Evolutionary conservation across 352 stramenopile genomes (phyloP), one percentile per base, ranked within the genome.

Genomic region (Globisporangium radiosum): DNA sequence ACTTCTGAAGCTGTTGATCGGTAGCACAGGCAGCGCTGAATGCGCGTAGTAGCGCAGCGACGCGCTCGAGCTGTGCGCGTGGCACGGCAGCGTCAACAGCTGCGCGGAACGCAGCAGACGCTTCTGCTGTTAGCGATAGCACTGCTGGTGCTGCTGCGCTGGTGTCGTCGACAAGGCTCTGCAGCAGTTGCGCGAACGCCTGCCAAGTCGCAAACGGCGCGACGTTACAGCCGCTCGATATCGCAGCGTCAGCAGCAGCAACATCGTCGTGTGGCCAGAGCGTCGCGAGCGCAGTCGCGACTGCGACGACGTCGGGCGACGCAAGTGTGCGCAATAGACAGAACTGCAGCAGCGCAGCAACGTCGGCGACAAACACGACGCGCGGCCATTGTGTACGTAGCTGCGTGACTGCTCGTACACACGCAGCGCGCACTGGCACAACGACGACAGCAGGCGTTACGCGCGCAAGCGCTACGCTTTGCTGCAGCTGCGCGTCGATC

Each of bases 341-440:
- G 53, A 80, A 88, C 3, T 64, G 52, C 37, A 87, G 55, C 50
- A 88, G 62, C 36, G 76, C 71, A 37, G 76, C 60, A n/a, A 88
- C 71, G 36, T 82, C 66, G 8, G 39, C 62, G 39, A 82, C 59
- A 37, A 79, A 86, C 7, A 68, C 57, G 40, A 80, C 55, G 37
- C 55, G 69, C 37, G 74, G 72, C 65, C 74, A 77, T 5, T 54
- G 70, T 11, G 47, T 56, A 5, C 69, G 76, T 14, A 88, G 56
- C 53, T 88, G 69, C 3, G 68, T 66, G 13, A 73, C 62, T 1
- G 78, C 74, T 8, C 78, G 76, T 10, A 69, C 67, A 7, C 65
- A 68, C 4, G 69, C 60, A 8, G 68, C 60, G 17, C 57, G 83
- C 38, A 54, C 79, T 1, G 81, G 73, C 4, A 87, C 13, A 49